Evolutionary conservation across 192 early-diverging fungal species (phyloP).

Genomic region (Backusella circina): DNA sequence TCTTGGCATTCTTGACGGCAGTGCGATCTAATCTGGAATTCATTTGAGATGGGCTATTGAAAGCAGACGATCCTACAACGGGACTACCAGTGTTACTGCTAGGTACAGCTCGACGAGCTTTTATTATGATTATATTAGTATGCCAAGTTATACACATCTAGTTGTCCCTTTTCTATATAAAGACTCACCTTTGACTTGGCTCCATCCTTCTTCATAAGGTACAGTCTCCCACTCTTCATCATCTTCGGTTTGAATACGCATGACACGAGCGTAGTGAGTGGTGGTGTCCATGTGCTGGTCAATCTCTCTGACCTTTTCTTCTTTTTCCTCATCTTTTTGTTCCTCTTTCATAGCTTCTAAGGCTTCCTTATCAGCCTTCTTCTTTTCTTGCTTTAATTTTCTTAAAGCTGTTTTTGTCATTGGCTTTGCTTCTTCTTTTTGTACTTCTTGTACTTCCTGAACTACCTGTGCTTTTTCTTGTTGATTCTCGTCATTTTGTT

Average conservation of each 20-base stretch:
- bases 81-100: background rate
- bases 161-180: background rate
- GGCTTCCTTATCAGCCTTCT: background rate
- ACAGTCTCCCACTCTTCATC: background rate
- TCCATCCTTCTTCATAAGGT: conserved; percentile 30
- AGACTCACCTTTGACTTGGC: conserved; percentile 1
- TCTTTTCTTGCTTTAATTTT: background rate
- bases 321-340: background rate
- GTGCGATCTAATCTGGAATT: background rate
- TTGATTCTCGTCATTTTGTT: background rate
- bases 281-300: conserved; percentile 30
- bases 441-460: background rate
- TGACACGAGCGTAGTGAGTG: conserved; percentile 16
- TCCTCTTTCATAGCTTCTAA: background rate
- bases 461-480: background rate
- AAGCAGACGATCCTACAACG: background rate
- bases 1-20: background rate
- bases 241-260: conserved; percentile 21
- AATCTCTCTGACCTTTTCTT: conserved; percentile 10
- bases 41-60: background rate
- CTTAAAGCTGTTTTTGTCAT: background rate
- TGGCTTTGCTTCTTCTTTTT: background rate
- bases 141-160: no score
- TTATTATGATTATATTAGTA: no score
- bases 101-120: background rate